These are phyloP conservation scores for Ensete glaucum DNA, from an alignment of 176 grass and related monocot genomes.

Conservation along the genomic window DNA sequence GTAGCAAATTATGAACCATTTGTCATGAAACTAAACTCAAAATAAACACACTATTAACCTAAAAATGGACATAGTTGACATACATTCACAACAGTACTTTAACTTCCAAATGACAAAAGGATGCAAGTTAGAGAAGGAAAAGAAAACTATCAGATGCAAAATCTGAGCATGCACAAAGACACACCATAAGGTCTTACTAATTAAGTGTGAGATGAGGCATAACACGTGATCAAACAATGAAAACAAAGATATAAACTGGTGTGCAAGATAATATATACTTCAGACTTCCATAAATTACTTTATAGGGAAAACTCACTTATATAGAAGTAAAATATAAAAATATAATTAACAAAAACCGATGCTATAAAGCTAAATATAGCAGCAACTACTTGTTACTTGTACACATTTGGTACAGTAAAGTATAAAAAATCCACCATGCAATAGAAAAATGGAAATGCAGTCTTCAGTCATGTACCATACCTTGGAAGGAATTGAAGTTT, in stretches of 20 bases:
- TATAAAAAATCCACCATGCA: neutral
- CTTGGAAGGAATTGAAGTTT: slow-evolving; percentile 47
- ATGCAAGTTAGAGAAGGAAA: neutral
- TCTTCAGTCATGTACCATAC: slow-evolving; percentile 24
- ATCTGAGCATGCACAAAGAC: neutral
- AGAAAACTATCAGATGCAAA: neutral
- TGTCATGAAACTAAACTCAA: no score
- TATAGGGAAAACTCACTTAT: neutral
- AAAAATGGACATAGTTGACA: no score
- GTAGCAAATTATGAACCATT: no score
- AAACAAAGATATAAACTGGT: no score
- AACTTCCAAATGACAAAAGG: no score
- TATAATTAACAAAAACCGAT: neutral
- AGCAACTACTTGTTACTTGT: neutral
- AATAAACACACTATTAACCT: no score
- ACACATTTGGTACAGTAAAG: no score
- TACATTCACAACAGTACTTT: no score
- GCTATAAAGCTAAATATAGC: neutral
- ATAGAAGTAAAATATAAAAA: slow-evolving; percentile 3
- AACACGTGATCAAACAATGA: no score
- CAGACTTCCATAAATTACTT: no score
- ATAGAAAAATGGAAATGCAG: slow-evolving; percentile 5
- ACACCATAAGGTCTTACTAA: neutral
- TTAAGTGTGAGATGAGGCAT: neutral
- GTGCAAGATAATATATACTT: no score